Evolutionary conservation across 148 eudicot genomes (phyloP), one percentile per base, ranked within the genome.

Genomic region (Nepenthes gracilis): DNA sequence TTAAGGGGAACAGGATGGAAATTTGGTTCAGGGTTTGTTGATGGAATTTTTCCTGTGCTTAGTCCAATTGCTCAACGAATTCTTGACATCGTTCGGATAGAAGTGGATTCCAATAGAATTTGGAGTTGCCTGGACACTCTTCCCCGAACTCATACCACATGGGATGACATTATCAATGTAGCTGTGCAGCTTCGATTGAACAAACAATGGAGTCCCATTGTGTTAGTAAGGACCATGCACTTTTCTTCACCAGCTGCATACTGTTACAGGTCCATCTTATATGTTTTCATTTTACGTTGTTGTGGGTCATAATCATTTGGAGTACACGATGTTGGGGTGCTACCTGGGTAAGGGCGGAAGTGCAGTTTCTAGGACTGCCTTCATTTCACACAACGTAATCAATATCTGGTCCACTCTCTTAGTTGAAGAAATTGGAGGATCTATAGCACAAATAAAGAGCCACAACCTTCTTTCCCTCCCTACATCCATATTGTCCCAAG

Each of bases 1-100:
- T 72, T 90, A 64, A 82, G 94, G 60, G 90, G 97, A 62, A 74
- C 72, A 36, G 97, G 97, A 60, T 90, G 94, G 94, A 84, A 86
- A 70, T 90, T 80, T 60, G 97, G 97, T 34, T 90, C 94, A 37
- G 90, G 97, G 38, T 90, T 86, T 71, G 88, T 90, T 47, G 97
- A 90, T 64, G 97, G 97, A 5, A 70, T 90, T 66, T 90, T 90
- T 59, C 97, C 97, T 0, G 94, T 90, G 35, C 76, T 90, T 58
- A 86, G 94, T 68, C 90, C 90, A 9, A 57, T 70, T 54, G 88
- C 90, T 8, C 81, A 71, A 57, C 78, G 86, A 58, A 70, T 90
- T 64, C 64, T 86, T 12, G 78, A 77, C 47, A 80, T 84, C 64
- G 72, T 90, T 52, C 70, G 78, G 68, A 70, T 72, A 57, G 83